Percentiles rank a stretch among this genome's conserved stretches.
Evolutionary conservation across 352 stramenopile genomes (phyloP).

Genomic region (Phytopythium aichiense): DNA sequence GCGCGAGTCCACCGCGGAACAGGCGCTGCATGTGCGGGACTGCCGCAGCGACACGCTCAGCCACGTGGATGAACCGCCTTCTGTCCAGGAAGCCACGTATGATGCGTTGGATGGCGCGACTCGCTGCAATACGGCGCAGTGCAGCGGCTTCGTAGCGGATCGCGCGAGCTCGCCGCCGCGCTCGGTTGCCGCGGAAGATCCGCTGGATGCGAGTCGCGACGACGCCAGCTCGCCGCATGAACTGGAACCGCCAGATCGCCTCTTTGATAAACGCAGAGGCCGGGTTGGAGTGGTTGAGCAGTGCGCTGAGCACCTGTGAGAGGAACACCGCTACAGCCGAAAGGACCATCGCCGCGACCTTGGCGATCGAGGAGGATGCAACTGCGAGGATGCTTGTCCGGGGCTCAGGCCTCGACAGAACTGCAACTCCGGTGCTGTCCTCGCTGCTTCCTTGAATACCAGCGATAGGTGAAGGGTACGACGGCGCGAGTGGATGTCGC

Average conservation of each 20-base stretch:
- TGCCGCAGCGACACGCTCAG: conserved; percentile 24
- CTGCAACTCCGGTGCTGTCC: neutral
- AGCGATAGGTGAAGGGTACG: conserved; percentile 22
- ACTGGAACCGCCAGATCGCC: conserved; percentile 56
- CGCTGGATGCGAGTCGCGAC: conserved; percentile 58
- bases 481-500: conserved; percentile 53
- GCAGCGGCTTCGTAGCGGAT: conserved; percentile 38
- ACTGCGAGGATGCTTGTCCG: neutral
- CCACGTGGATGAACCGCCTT: conserved; percentile 28
- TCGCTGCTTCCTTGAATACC: neutral
- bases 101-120: conserved; percentile 42
- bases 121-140: conserved; percentile 28
- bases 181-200: conserved; percentile 64
- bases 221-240: conserved; percentile 37
- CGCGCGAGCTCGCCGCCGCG: conserved; percentile 33
- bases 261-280: conserved; percentile 47
- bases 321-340: neutral
- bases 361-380: neutral
- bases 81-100: conserved; percentile 51
- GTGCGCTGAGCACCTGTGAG: neutral
- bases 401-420: neutral
- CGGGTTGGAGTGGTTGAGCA: conserved; percentile 36
- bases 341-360: neutral
- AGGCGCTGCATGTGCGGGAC: conserved; percentile 59
- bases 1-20: conserved; percentile 36